Evolutionary conservation across 2,329 filamentous ascomycete genomes (phyloP).

Genomic region (Xylariales sp.): DNA sequence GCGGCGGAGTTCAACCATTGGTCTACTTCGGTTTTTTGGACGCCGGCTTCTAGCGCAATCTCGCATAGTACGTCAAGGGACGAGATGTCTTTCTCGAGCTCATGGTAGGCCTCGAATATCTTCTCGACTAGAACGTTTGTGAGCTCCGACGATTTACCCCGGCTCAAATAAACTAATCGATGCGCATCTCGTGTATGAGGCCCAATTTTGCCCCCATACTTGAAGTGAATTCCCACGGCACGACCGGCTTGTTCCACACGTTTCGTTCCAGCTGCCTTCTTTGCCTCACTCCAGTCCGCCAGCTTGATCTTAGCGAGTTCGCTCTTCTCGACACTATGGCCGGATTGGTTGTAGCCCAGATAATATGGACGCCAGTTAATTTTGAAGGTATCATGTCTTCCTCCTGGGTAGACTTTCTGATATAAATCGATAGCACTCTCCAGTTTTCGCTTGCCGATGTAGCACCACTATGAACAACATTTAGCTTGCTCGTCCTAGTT

Average conservation of each 20-base stretch:
- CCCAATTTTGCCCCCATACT: constrained; percentile 50
- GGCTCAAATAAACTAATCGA: constrained; percentile 47
- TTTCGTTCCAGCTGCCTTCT: constrained; percentile 27
- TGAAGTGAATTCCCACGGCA: constrained; percentile 52
- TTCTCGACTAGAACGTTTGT: constrained; percentile 24
- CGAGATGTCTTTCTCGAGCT: constrained; percentile 32
- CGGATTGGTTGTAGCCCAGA: constrained; percentile 46
- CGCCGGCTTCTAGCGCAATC: constrained; percentile 27
- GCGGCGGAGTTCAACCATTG: constrained; percentile 28
- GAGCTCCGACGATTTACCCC: constrained; percentile 15
- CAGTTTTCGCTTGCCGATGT: constrained; percentile 23
- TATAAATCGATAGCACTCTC: constrained; percentile 49
- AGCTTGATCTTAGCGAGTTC: constrained; percentile 44
- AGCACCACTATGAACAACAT: constrained; percentile 21
- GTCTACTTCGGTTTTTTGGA: constrained; percentile 28
- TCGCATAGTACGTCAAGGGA: constrained; percentile 27
- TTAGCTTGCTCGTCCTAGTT: neutral
- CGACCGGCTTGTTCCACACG: constrained; percentile 48
- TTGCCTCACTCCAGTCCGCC: constrained; percentile 43
- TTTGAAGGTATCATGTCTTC: constrained; percentile 44
- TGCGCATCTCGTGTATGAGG: constrained; percentile 51
- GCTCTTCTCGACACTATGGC: constrained; percentile 45
- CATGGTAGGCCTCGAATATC: constrained; percentile 34
- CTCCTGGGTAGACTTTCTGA: constrained; percentile 54
- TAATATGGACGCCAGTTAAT: constrained; percentile 54